A percentile compares a stretch with the other conserved stretches of the same genome.
Conservation (phyloP, 495 filamentous ascomycete species). For the Penicillium cosmopolitanum region DNA sequence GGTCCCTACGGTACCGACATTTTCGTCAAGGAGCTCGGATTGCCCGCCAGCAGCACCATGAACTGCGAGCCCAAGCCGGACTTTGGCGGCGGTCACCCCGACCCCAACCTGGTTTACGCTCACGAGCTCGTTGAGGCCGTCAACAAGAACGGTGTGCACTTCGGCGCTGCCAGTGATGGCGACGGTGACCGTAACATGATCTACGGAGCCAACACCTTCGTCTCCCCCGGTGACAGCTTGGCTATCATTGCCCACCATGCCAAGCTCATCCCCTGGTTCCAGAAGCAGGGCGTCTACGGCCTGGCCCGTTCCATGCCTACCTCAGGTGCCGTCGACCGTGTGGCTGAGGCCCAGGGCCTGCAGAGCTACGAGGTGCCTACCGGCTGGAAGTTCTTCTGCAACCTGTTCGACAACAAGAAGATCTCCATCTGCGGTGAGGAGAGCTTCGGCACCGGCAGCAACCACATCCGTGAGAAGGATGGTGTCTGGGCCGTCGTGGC, state of each 20-base stretch:
- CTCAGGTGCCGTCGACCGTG: slow-evolving; percentile 90
- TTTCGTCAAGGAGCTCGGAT: slow-evolving; percentile 90
- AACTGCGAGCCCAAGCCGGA: slow-evolving; percentile 92
- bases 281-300: slow-evolving; percentile 93
- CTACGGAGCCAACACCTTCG: slow-evolving; percentile 94
- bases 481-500: slow-evolving; percentile 96
- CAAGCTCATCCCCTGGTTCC: slow-evolving; percentile 92
- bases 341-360: slow-evolving; percentile 90
- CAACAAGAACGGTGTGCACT: slow-evolving; percentile 88
- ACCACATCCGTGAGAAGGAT: slow-evolving; percentile 99
- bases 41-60: slow-evolving; percentile 76
- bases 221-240: slow-evolving; percentile 94
- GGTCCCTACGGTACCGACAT: slow-evolving; percentile 93
- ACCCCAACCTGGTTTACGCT: slow-evolving; percentile 98
- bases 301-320: slow-evolving; percentile 97
- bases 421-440: slow-evolving; percentile 99
- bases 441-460: slow-evolving; percentile 97
- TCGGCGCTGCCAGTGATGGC: slow-evolving; percentile 94
- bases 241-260: slow-evolving; percentile 98
- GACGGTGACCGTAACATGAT: slow-evolving; percentile 99
- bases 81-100: slow-evolving; percentile 96
- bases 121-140: slow-evolving; percentile 93
- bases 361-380: slow-evolving; percentile 96
- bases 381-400: slow-evolving; percentile 99
- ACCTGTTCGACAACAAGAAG: slow-evolving; percentile 94